Percentiles rank a stretch among this genome's conserved stretches.
Evolutionary conservation across 371 early-diverging fungal species (phyloP).

Genomic region (Capillidium heterosporum): DNA sequence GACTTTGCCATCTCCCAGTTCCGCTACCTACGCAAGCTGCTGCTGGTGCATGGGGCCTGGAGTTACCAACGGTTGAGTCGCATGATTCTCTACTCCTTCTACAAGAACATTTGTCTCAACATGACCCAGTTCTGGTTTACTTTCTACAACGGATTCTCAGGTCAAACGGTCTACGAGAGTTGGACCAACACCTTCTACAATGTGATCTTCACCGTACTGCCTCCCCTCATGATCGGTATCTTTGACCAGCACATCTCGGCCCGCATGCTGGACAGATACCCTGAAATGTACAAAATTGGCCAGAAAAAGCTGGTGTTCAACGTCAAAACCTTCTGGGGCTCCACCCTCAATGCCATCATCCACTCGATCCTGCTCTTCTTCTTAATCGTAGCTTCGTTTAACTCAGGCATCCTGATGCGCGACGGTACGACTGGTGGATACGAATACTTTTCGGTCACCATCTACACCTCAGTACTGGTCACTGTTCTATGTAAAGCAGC

Average conservation of each 20-base stretch:
- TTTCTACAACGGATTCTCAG: constrained; percentile 75
- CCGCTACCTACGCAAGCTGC: constrained; percentile 63
- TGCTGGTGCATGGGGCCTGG: constrained; percentile 90
- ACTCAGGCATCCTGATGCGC: constrained; percentile 32
- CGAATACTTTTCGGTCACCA: constrained; percentile 57
- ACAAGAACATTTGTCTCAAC: constrained; percentile 92
- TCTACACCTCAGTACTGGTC: constrained; percentile 60
- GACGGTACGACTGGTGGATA: constrained; percentile 52
- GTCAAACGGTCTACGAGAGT: constrained; percentile 81
- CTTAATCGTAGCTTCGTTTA: constrained; percentile 19
- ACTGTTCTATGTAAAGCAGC: constrained; percentile 72
- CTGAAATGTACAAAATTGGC: constrained; percentile 90
- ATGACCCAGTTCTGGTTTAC: constrained; percentile 96
- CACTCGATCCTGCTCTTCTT: constrained; percentile 52
- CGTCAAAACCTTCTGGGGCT: constrained; percentile 82
- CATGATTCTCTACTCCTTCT: constrained; percentile 79
- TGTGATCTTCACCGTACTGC: constrained; percentile 75
- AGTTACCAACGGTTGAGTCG: constrained; percentile 77
- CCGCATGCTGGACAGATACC: constrained; percentile 85
- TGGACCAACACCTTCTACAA: constrained; percentile 87
- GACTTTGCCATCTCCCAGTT: constrained; percentile 96
- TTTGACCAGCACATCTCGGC: constrained; percentile 87
- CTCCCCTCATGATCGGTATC: constrained; percentile 76
- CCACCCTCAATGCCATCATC: constrained; percentile 82
- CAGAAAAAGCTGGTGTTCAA: constrained; percentile 85